Conservation (phyloP, 495 filamentous ascomycete species). For the Hyaloscypha bicolor region DNA sequence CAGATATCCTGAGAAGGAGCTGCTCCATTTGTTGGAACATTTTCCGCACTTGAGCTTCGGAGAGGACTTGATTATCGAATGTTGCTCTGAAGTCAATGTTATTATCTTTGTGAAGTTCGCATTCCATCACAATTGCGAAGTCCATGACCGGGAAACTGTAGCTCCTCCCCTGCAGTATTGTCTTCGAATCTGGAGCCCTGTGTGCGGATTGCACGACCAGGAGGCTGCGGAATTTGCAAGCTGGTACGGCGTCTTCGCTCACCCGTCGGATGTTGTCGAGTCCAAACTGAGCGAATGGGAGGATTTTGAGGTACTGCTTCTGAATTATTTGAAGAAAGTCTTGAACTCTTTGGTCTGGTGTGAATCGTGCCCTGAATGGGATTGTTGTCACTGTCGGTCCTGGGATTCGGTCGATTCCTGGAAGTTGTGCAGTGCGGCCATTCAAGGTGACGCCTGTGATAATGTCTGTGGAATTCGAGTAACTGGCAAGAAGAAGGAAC, state of each 20-base stretch:
- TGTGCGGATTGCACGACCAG: conserved; percentile 16
- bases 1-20: too few species aligned
- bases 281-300: conserved; percentile 4
- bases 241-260: not conserved
- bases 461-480: not conserved
- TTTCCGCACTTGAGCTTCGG: conserved; percentile 1
- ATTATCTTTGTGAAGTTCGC: conserved; percentile 1
- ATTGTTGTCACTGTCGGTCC: not conserved
- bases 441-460: not conserved
- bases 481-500: not conserved
- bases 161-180: not conserved
- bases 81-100: conserved; percentile 16
- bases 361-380: not conserved
- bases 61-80: conserved; percentile 14
- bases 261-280: not conserved
- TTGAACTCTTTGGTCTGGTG: not conserved
- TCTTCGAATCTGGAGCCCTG: not conserved
- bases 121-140: conserved; percentile 14
- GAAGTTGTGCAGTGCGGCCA: not conserved
- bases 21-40: conserved; percentile 17
- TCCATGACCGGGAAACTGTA: not conserved
- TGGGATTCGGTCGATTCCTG: not conserved
- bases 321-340: conserved; percentile 2
- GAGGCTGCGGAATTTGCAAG: conserved; percentile 16
- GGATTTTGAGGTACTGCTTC: conserved; percentile 3